A percentile compares a stretch with the other conserved stretches of the same genome.
Evolutionary conservation across 768 basidiomycete genomes (phyloP).

Genomic region (Boletellus ananiceps): DNA sequence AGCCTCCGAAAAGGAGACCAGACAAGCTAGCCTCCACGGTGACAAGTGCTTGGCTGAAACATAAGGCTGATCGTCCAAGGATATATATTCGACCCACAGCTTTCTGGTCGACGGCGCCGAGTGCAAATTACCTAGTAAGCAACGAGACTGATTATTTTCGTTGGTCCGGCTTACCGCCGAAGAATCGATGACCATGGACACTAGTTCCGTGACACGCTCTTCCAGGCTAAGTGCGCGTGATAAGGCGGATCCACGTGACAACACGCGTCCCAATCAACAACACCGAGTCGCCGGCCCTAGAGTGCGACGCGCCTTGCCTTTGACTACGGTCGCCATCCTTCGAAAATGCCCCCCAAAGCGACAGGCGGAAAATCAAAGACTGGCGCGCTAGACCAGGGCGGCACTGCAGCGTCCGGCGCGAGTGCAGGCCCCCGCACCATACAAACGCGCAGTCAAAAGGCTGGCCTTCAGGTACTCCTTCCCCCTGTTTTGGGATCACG

Average conservation of each 20-base stretch:
- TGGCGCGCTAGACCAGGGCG: slow-evolving; percentile 29
- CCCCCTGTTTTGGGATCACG: background rate
- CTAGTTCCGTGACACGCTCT: no score
- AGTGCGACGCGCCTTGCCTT: slow-evolving; percentile 26
- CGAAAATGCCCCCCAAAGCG: slow-evolving; percentile 47
- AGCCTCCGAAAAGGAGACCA: no score
- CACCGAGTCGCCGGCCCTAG: slow-evolving; percentile 32
- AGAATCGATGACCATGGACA: no score
- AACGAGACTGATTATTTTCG: no score
- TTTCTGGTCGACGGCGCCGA: no score
- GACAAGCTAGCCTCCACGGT: no score
- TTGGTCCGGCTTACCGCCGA: no score
- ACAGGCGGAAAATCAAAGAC: slow-evolving; percentile 63
- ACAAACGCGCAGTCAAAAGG: slow-evolving; percentile 75
- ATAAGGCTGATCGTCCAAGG: no score
- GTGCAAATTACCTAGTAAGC: no score
- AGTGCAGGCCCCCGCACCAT: slow-evolving; percentile 36
- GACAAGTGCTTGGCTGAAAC: no score
- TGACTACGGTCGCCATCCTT: background rate
- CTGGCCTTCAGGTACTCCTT: slow-evolving; percentile 72
- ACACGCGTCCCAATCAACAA: slow-evolving; percentile 30
- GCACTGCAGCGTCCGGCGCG: slow-evolving; percentile 27
- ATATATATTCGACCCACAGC: no score
- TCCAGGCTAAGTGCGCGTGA: background rate
- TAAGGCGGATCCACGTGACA: slow-evolving; percentile 18